Evolutionary conservation across 495 filamentous ascomycete genomes (phyloP), one percentile per base, ranked within the genome.

Genomic region (Tuber indicum): DNA sequence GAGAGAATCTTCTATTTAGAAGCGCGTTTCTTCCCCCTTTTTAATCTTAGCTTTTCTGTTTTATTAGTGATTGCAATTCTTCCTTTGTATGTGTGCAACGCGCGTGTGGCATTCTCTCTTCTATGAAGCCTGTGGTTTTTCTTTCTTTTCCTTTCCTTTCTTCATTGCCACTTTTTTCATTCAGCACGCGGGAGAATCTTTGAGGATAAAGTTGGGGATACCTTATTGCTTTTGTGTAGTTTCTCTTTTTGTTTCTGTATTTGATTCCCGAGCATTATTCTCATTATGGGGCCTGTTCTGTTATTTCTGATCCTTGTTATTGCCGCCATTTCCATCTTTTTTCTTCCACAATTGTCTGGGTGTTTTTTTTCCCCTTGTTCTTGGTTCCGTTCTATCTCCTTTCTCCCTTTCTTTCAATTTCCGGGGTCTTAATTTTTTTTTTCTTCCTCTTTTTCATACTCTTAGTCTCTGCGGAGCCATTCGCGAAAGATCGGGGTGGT

Each of bases 21-120:
- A 75, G 49, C 71, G 43, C 47, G 47, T 75, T 71, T 79, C 73
- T 76, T 72, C 77, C 47, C 71, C 71, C 76, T 72, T 78, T 77
- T 78, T 78, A 72, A 73, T 76, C 70, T 52, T 76, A 75, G 26
- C 73, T 80, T 80, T 79, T 79, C 79, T 70, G 78, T 80, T 80
- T 80, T 80, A 80, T 80, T 80, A 80, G 78, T 80, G 76, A 69
- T 80, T 79, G 73, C 71, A 72, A 80, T 76, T 76, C 79, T 79
- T 26, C 73, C 43, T 80, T 76, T 75, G 78, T 79, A 80, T 66
- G n/a, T 79, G 78, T 80, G 77, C 77, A 80, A 72, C 62, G 62
- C 75, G 71, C 71, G 70, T 76, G 73, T 74, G 71, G 79, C 58
- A 66, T 66, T 66, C 58, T 66, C 26, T 66, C 10, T 66, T 32